These are phyloP conservation scores for Lecanicillium sp. DNA, from an alignment of 2,329 filamentous ascomycete genomes.

Conservation along the genomic window DNA sequence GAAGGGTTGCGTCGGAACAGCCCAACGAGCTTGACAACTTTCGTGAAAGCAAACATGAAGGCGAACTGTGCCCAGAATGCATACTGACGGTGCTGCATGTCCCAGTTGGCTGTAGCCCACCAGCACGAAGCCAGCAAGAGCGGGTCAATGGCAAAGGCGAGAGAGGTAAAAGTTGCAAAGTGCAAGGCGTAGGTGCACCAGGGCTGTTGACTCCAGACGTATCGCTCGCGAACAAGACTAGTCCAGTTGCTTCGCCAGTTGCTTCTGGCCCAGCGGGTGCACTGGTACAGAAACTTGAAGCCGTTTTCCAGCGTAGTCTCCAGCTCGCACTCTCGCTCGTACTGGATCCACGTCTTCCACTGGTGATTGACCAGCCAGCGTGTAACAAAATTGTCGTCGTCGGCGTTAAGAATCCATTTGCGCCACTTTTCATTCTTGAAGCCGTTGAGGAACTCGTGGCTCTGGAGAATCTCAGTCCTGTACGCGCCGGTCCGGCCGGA, in stretches of 20 bases:
- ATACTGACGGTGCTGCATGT: conserved; percentile 39
- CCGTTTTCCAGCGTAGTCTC: conserved; percentile 90
- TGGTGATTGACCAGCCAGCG: conserved; percentile 88
- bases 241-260: conserved; percentile 98
- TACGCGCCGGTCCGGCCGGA: conserved; percentile 92
- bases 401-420: conserved; percentile 83
- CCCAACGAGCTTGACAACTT: conserved; percentile 83
- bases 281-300: conserved; percentile 84
- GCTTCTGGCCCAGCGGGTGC: conserved; percentile 88
- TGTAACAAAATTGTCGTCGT: conserved; percentile 98
- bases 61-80: conserved; percentile 55
- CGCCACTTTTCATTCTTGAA: conserved; percentile 91
- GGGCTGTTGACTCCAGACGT: conserved; percentile 81
- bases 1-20: conserved; percentile 78
- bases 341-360: conserved; percentile 95
- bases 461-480: conserved; percentile 78
- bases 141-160: conserved; percentile 73
- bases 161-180: conserved; percentile 84
- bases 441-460: conserved; percentile 75
- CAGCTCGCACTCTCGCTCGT: conserved; percentile 82
- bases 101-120: conserved; percentile 59
- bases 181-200: conserved; percentile 94
- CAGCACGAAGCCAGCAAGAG: conserved; percentile 63
- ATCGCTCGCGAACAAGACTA: conserved; percentile 73
- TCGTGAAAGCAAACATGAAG: conserved; percentile 78